Base-by-base conservation (phyloP, 257 asterid species). In the Anisodus acutangulus region DNA sequence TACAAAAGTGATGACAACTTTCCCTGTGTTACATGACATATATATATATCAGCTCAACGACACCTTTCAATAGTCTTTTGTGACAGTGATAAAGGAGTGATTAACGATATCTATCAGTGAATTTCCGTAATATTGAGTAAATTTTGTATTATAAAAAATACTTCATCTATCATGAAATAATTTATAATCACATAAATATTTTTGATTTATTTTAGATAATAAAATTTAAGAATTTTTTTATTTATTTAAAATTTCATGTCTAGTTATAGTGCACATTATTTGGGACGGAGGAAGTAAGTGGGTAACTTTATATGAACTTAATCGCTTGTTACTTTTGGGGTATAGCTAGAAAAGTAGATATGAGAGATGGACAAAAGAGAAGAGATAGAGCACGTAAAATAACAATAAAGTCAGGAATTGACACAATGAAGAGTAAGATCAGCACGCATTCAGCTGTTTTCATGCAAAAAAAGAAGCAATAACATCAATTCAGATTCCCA, bases 361-460 rank as follows among this genome's bases (percentile, higher is more conserved):
- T 8, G 22, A 76, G 81, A 6, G 81, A 51, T 12, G 47, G 63
- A 76, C 15, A 51, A 22, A 6, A 26, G 81, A 76, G 63, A 13
- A 13, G 3, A 12, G 62, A 51, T 22, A 22, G 63, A 6, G 81
- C 63, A 51, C 47, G 63, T 26, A 76, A 47, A 51, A 76, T 76
- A 76, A 76, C 41, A 16, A 76, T 76, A 51, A 51, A 76, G 63
- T 76, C 41, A 76, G 47, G 62, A 76, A 22, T 43, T 47, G 80
- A 47, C 80, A 11, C n/a, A 72, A 72, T 19, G 80, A 43, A 76
- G 81, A 22, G 63, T 26, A 49, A 37, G 49, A 35, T 13, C 4
- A 13, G 72, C 6, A 37, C 26, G 76, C 76, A 31, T 22, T 76
- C 63, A 76, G 22, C 45, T 49, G 62, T 76, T 51, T 49, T 49